phyloP scores from a whole-genome alignment of 2,329 filamentous ascomycete species.

The Xylariaceae sp. region DNA sequence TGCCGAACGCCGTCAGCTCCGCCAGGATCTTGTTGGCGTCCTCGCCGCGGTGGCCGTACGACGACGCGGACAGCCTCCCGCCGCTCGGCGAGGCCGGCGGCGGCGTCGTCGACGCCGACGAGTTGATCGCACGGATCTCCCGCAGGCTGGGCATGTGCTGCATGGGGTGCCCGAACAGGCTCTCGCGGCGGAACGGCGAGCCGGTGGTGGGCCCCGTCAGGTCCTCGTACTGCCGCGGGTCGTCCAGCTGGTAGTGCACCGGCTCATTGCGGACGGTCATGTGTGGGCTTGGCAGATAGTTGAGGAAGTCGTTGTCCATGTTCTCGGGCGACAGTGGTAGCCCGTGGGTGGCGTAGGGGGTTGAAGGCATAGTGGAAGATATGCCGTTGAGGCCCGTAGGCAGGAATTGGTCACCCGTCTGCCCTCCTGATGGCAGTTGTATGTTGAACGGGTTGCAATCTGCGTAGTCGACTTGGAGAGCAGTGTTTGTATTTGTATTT shows the following conservation, averaged over 20 bases:
- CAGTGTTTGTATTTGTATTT: slow-evolving; percentile 4
- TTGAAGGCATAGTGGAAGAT: slow-evolving; percentile 6
- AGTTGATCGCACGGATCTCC: slow-evolving; percentile 13
- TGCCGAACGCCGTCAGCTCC: slow-evolving; percentile 15
- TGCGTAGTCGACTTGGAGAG: slow-evolving; percentile 9
- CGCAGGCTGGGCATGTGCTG: slow-evolving; percentile 11
- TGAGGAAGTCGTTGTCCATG: slow-evolving; percentile 11
- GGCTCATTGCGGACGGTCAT: slow-evolving; percentile 7
- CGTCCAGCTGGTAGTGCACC: slow-evolving; percentile 10
- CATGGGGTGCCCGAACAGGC: slow-evolving; percentile 9
- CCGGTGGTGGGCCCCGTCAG: slow-evolving; percentile 6
- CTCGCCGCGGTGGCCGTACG: slow-evolving; percentile 2
- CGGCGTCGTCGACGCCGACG: slow-evolving; percentile 8
- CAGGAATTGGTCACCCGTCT: slow-evolving; percentile 8
- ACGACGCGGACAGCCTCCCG: slow-evolving; percentile 1
- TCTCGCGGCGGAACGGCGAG: slow-evolving; percentile 8
- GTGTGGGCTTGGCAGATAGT: slow-evolving; percentile 10
- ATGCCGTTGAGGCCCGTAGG: slow-evolving; percentile 7
- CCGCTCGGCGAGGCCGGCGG: slow-evolving; percentile 10
- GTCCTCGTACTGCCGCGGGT: slow-evolving; percentile 9
- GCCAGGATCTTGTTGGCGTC: slow-evolving; percentile 15
- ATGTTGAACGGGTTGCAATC: slow-evolving; percentile 10
- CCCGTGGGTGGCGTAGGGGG: slow-evolving; percentile 10
- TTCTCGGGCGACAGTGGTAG: slow-evolving; percentile 12
- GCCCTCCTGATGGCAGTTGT: slow-evolving; percentile 6